Evolutionary conservation across 2,329 filamentous ascomycete species (phyloP), one percentile per base, ranked within the genome.

Genomic region (Zarea fungicola): DNA sequence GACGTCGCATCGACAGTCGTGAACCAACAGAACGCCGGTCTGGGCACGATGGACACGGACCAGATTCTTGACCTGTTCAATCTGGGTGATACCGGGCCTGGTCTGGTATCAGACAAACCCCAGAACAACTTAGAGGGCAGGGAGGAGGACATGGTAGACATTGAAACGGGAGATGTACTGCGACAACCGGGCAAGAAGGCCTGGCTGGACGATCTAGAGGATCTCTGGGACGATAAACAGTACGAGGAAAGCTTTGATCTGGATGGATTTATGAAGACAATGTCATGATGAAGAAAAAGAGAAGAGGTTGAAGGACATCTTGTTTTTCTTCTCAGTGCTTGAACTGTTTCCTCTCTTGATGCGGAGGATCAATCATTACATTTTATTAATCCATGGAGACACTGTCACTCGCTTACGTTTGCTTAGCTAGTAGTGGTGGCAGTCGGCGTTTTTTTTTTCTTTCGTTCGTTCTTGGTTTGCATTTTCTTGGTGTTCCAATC

Each of bases 161-260:
- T 92, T 43, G 91, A 95, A 54, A 90, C 87, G 21, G 93, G 93
- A 41, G 89, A 97, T 59, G 85, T 97, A 46, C 79, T 89, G 56
- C 89, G 95, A 66, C 90, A 96, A 68, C 95, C 95, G 60, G 93
- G 93, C 51, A 96, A 96, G 77, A 96, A 96, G 76, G 77, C 91
- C 6, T 96, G 92, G 81, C 71, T 97, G 54, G 93, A 99, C 64
- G 93, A 97, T 62, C 70, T 99, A 50, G 92, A 89, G 50, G 93
- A 99, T 68, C 72, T 99, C 25, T 99, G 93, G 92, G 93, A 99
- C 65, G 92, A 96, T 65, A 85, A 84, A 64, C 91, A 96, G 73
- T 99, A 99, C 67, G 90, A 96, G 69, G 93, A 99, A 72, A 95
- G 95, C 68, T 97, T 96, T 66, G 89, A 97, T 65, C 72, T 99